A percentile compares a stretch with the other conserved stretches of the same genome.
Conservation (phyloP, 768 basidiomycete genomes). For the Lentinula edodes region DNA sequence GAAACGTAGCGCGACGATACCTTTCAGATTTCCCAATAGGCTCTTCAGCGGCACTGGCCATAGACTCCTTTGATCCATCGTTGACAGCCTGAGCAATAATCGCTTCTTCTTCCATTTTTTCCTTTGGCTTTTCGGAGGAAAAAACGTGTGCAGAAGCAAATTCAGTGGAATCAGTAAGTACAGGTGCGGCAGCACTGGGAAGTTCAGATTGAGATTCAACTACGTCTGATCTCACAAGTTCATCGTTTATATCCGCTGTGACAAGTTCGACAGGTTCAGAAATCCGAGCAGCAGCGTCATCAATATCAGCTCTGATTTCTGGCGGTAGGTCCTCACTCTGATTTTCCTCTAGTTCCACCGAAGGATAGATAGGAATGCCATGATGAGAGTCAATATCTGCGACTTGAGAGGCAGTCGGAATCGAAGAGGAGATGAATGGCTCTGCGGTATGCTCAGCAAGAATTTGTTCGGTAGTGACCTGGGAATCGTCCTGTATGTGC, state of each 20-base stretch:
- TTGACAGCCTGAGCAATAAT: background rate
- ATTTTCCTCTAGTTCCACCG: background rate
- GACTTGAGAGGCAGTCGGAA: background rate
- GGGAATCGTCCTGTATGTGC: background rate
- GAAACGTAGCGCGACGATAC: background rate
- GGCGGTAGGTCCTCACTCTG: too few species aligned
- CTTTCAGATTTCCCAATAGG: background rate
- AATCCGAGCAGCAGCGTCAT: background rate
- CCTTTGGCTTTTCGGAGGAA: background rate
- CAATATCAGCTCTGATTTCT: background rate
- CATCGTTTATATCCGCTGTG: background rate
- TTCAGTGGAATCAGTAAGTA: background rate
- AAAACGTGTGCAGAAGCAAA: background rate
- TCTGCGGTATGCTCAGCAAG: background rate
- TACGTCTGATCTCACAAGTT: background rate
- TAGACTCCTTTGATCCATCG: background rate
- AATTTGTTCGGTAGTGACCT: background rate
- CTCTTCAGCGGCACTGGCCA: background rate
- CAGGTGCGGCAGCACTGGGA: background rate
- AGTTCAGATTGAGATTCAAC: background rate
- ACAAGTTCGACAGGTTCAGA: background rate
- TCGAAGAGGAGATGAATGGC: background rate
- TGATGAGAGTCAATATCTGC: background rate
- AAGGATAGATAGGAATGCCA: background rate
- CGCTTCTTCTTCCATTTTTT: background rate